Base-by-base conservation (phyloP, 345 rosid species). In the Eutrema yunnanense region DNA sequence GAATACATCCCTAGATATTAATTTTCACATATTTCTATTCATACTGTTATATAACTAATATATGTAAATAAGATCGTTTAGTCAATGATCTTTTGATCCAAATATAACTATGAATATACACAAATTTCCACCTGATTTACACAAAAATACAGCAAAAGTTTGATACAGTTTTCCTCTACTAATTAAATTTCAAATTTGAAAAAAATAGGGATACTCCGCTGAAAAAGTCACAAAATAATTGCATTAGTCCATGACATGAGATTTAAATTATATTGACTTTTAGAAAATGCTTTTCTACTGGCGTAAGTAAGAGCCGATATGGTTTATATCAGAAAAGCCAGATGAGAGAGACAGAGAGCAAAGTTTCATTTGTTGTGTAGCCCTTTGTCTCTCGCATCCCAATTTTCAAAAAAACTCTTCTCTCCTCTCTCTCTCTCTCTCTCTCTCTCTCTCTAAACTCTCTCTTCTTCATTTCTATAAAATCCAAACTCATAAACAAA, bases 361-460 rank as follows among this genome's bases (percentile, higher is more conserved):
- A 80, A 80, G 76, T 78, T 54, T 65, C 69, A 78, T 67, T 69
- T 79, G 68, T 67, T 68, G 55, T 70, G 72, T 71, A 49, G 47
- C 34, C 4, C n/a, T 57, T 49, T 47, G 49, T 61, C 61, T 61
- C 51, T 61, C 47, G 80, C 80, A 71, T 71, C 80, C 72, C 72
- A 56, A 13, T 38, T 75, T 69, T 62, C 37, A 52, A 62, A 69
- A 69, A 59, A 32, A 22, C 5, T 56, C 33, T 65, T 67, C 74
- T 71, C 72, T 16, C 71, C 42, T 37, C 33, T 41, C 8, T 32
- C 69, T 50, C 16, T 16, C 16, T 16, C n/a, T 16, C 16, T 16
- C 16, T 16, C 12, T 13, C 42, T 37, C 33, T 41, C 8, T 32
- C 69, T 50, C 49, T 14, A 22, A 22, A 22, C 65, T 22, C 38